A percentile compares a stretch with the other conserved stretches of the same genome.
These are phyloP conservation scores for Sugiyamaella marilandica DNA, from an alignment of 805 yeast species.

Conservation along the genomic window DNA sequence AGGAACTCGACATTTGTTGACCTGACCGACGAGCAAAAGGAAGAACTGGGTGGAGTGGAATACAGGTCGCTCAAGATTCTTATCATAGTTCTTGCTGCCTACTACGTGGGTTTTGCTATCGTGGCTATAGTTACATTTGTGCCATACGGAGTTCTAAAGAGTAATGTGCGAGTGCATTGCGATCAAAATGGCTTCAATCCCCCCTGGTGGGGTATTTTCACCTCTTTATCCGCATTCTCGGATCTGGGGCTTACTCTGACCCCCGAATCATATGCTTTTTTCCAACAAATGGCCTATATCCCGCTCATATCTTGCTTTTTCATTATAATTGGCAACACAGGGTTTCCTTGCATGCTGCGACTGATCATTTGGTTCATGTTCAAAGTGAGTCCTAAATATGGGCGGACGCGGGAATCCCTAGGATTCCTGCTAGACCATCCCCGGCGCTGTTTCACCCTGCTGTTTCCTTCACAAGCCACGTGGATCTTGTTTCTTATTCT, in stretches of 20 bases:
- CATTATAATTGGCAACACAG: slow-evolving; percentile 89
- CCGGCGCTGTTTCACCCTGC: slow-evolving; percentile 87
- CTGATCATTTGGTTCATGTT: slow-evolving; percentile 76
- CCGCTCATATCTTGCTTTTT: slow-evolving; percentile 62
- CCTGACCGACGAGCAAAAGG: slow-evolving; percentile 76
- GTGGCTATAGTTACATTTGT: slow-evolving; percentile 45
- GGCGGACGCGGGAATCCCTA: slow-evolving; percentile 55
- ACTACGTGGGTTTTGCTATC: slow-evolving; percentile 74
- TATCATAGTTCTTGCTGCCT: slow-evolving; percentile 56
- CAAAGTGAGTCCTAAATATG: slow-evolving; percentile 56
- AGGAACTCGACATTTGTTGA: slow-evolving; percentile 89
- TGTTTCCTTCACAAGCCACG: slow-evolving; percentile 89
- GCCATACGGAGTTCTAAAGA: slow-evolving; percentile 43
- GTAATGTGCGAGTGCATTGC: slow-evolving; percentile 31
- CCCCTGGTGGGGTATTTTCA: slow-evolving; percentile 92
- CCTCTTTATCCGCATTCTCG: slow-evolving; percentile 72
- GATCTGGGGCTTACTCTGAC: slow-evolving; percentile 83
- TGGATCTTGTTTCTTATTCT: slow-evolving; percentile 88
- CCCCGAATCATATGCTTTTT: slow-evolving; percentile 72
- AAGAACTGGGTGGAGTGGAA: slow-evolving; percentile 96
- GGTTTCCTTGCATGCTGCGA: slow-evolving; percentile 81
- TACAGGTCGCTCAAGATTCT: slow-evolving; percentile 81
- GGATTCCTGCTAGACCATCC: slow-evolving; percentile 92
- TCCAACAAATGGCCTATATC: slow-evolving; percentile 58
- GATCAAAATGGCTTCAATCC: slow-evolving; percentile 60